A percentile compares a stretch with the other conserved stretches of the same genome.
These are phyloP conservation scores for Rhodotorula diobovata DNA, from an alignment of 768 basidiomycete genomes.

Conservation along the genomic window DNA sequence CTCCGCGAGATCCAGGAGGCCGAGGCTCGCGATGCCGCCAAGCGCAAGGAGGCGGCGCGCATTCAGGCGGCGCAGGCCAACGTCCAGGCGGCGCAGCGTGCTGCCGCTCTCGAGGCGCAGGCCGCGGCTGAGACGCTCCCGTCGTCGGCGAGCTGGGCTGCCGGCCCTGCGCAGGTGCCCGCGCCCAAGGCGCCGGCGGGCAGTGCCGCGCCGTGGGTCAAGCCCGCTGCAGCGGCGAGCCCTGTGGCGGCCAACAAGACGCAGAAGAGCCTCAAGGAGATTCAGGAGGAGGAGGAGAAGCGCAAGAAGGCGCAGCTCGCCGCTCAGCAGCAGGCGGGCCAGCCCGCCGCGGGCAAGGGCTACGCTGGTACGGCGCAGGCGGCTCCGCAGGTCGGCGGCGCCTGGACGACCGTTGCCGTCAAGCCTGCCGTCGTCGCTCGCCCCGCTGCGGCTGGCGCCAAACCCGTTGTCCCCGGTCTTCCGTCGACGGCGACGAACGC, in stretches of 20 bases:
- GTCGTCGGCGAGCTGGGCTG: conserved; percentile 74
- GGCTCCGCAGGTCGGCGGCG: conserved; percentile 12
- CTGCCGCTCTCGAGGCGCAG: conserved; percentile 43
- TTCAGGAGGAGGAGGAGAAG: conserved; percentile 90
- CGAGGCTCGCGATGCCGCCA: conserved; percentile 73
- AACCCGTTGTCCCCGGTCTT: conserved; percentile 29
- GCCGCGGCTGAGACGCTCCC: conserved; percentile 38
- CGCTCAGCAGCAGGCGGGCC: conserved; percentile 18
- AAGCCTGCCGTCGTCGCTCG: conserved; percentile 31
- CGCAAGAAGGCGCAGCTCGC: conserved; percentile 55
- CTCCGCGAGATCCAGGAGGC: conserved; percentile 93
- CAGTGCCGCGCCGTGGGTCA: conserved; percentile 66
- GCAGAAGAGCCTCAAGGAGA: conserved; percentile 80
- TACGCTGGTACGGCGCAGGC: conserved; percentile 66
- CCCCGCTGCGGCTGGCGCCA: conserved; percentile 5
- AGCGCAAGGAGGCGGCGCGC: conserved; percentile 67
- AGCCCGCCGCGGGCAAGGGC: conserved; percentile 53
- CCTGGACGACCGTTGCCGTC: conserved; percentile 38
- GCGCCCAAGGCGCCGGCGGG: conserved; percentile 39
- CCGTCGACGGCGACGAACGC: conserved; percentile 15
- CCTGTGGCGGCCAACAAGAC: conserved; percentile 58
- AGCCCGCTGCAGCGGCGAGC: conserved; percentile 49
- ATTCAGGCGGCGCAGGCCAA: conserved; percentile 55
- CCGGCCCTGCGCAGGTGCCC: conserved; percentile 49
- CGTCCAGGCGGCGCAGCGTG: conserved; percentile 39